Conservation (phyloP, 2,329 filamentous ascomycete genomes). For the Cercospora beticola region DNA sequence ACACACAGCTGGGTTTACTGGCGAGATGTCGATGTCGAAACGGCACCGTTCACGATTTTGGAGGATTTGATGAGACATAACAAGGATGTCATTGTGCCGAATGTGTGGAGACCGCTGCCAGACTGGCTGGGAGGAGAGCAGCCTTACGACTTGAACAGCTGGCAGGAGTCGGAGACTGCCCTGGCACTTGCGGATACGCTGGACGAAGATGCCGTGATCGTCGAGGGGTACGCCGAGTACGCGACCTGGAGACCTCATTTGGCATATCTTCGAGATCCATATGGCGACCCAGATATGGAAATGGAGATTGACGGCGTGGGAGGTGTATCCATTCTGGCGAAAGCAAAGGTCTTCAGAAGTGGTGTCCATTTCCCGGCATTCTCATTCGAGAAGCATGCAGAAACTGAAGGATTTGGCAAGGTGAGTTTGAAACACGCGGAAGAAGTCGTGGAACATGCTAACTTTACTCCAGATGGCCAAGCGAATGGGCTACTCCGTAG, state of each 20-base stretch:
- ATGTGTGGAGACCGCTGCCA: constrained; percentile 97
- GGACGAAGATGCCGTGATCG: constrained; percentile 97
- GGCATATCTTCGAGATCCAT: constrained; percentile 93
- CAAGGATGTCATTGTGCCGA: constrained; percentile 97
- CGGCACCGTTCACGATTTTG: constrained; percentile 91
- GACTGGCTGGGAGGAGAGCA: constrained; percentile 99
- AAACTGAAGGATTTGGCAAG: constrained; percentile 98
- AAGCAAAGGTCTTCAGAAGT: constrained; percentile 89
- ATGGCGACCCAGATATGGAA: constrained; percentile 97
- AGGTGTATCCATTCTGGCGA: constrained; percentile 94
- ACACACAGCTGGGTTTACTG: constrained; percentile 99
- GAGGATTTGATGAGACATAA: constrained; percentile 99
- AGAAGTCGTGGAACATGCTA: background rate
- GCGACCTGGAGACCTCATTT: constrained; percentile 97
- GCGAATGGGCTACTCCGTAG: constrained; percentile 91
- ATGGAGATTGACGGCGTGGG: constrained; percentile 99
- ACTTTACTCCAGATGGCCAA: constrained; percentile 77
- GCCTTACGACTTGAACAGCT: constrained; percentile 96
- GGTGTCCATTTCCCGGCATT: constrained; percentile 98
- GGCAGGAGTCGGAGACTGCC: constrained; percentile 98
- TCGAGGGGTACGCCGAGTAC: constrained; percentile 98
- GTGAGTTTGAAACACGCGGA: constrained; percentile 49
- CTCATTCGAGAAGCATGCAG: constrained; percentile 96
- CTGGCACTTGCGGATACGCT: constrained; percentile 89
- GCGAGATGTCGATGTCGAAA: constrained; percentile 98